Base-by-base conservation (phyloP, 192 early-diverging fungal species). In the Chytriomyces hyalinus region DNA sequence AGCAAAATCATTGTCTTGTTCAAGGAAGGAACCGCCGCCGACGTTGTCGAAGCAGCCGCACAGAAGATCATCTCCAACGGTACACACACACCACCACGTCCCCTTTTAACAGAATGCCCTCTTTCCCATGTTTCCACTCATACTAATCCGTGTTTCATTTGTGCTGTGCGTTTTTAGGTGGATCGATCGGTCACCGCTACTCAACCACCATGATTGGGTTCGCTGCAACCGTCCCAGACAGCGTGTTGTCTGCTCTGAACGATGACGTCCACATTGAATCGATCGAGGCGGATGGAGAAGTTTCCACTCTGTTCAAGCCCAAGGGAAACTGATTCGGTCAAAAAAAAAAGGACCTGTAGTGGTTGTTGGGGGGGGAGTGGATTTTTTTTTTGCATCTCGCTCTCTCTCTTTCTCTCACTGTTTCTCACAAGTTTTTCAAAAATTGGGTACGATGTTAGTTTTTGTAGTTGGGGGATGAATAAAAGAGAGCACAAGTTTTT, bases 261-360 rank as follows among this genome's bases (percentile, higher is more conserved):
- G 67, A 67, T 48, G 59, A 86, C 68, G 74, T 60, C 10, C 7
- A 80, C 7, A 64, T 91, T 20, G 86, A 91, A 61, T 80, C 82
- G 53, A 81, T 91, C 63, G 90, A 91, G 80, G 75, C 84, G 9
- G 90, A 91, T 72, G 90, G 90, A 43, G 59, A 83, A 46, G 90
- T 90, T 49, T 76, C 85, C 60, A 63, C 82, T 0, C 26, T 70
- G 20, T 70, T 70, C 36, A 70, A 70, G 68, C 28, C 68, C 22
- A 70, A 70, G 68, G 53, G 53, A 36, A 36, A 36, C 36, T 36
- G 36, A 36, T 36, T 36, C 4, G 53, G 53, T n/a, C 13, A 57
- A 2, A 4, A 57, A 2, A 4, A 57, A 57, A 57, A 0, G 51
- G 51, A 57, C n/a, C 11, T 57, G 53, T 4, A 1, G 13, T 57